These are phyloP conservation scores for Pythium diclinum DNA, from an alignment of 352 stramenopile genomes.

Conservation along the genomic window DNA sequence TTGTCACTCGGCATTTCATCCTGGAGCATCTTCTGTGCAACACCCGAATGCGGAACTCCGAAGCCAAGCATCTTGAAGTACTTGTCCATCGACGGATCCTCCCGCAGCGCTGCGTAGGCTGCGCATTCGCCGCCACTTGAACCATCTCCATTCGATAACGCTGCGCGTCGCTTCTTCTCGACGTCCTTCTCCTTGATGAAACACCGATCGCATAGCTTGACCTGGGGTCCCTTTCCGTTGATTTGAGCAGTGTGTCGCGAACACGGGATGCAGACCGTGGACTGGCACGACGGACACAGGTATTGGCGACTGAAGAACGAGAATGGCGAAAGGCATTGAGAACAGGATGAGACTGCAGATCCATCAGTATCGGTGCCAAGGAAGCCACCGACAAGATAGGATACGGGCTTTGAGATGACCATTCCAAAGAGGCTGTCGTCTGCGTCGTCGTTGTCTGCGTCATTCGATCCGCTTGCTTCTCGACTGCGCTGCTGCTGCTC, in stretches of 20 bases:
- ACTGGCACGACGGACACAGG: conserved; percentile 47
- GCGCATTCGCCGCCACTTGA: conserved; percentile 33
- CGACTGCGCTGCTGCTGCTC: conserved; percentile 36
- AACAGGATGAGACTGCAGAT: conserved; percentile 28
- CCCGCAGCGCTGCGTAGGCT: conserved; percentile 50
- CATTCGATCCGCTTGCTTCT: conserved; percentile 24
- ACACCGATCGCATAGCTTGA: conserved; percentile 70
- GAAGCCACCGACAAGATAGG: conserved; percentile 58
- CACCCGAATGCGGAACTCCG: conserved; percentile 58
- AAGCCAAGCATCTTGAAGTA: conserved; percentile 87
- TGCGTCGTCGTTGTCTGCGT: conserved; percentile 14
- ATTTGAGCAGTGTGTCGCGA: conserved; percentile 54
- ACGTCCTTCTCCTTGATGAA: conserved; percentile 71
- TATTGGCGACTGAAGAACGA: conserved; percentile 73
- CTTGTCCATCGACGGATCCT: conserved; percentile 68
- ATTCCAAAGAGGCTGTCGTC: conserved; percentile 48
- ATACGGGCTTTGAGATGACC: conserved; percentile 61
- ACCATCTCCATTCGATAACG: conserved; percentile 8
- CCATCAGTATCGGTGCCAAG: conserved; percentile 37
- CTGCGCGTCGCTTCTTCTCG: conserved; percentile 39
- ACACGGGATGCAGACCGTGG: conserved; percentile 53
- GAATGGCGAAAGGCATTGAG: conserved; percentile 59
- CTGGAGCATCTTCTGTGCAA: conserved; percentile 81
- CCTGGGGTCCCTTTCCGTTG: conserved; percentile 35
- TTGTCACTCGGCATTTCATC: conserved; percentile 62